phyloP scores from a whole-genome alignment of 108 stramenopile genomes.

The Cyclostephanos tholiformis region DNA sequence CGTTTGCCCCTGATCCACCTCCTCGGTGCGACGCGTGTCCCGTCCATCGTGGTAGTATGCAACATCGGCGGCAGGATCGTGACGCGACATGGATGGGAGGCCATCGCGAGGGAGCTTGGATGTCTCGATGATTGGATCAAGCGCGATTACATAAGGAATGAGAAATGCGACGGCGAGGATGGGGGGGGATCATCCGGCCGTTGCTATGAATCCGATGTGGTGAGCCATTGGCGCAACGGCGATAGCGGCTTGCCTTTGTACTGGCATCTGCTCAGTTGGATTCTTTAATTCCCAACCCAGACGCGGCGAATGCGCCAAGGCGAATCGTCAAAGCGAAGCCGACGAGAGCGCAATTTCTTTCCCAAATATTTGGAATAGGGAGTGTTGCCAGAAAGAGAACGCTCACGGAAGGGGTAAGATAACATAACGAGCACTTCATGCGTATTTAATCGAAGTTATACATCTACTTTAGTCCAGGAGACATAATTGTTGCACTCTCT shows the following conservation, averaged over 20 bases:
- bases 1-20: constrained; percentile 28
- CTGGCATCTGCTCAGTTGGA: constrained; percentile 29
- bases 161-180: constrained; percentile 14
- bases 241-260: constrained; percentile 38
- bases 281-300: background rate
- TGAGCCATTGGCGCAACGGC: constrained; percentile 29
- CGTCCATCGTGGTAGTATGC: constrained; percentile 35
- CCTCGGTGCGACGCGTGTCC: constrained; percentile 31
- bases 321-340: too few relatives aligned
- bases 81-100: constrained; percentile 48
- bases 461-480: background rate
- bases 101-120: constrained; percentile 38
- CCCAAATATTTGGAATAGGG: too few relatives aligned
- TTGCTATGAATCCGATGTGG: constrained; percentile 34
- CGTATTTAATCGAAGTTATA: too few relatives aligned
- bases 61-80: constrained; percentile 41
- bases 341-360: too few relatives aligned
- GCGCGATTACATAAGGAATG: background rate
- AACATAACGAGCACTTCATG: background rate
- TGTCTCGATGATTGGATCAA: constrained; percentile 33
- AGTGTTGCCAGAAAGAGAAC: too few relatives aligned
- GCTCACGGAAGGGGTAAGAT: too few relatives aligned
- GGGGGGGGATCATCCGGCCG: background rate
- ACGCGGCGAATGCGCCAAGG: too few relatives aligned
- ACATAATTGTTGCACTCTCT: background rate